Conservation (phyloP, 2,329 filamentous ascomycete genomes). For the Fusarium sororula region DNA sequence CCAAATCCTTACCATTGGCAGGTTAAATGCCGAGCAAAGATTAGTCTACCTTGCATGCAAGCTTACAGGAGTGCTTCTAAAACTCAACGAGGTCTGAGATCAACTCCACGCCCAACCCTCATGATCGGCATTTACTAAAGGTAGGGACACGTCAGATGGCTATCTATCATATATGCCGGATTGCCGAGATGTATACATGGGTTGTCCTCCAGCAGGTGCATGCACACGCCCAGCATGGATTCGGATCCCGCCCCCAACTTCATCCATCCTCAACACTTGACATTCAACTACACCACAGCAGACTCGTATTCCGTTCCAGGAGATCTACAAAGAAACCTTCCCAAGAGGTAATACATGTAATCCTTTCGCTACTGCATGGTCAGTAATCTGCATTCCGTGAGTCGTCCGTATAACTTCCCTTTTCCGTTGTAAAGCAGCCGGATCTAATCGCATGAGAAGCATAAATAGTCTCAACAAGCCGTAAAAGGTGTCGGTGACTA, state of each 20-base stretch:
- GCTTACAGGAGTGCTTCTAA: neutral
- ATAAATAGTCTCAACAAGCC: neutral
- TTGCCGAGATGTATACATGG: neutral
- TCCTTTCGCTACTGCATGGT: accelerated
- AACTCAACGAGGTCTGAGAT: neutral
- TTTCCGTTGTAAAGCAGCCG: neutral
- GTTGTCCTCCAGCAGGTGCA: neutral
- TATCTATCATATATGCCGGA: neutral
- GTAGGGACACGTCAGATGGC: neutral
- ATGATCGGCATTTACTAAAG: neutral
- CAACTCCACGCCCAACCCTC: neutral
- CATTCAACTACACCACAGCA: neutral
- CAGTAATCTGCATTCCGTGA: neutral
- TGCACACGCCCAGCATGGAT: neutral
- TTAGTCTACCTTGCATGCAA: no score
- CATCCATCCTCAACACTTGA: no score
- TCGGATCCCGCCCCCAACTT: neutral
- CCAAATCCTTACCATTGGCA: neutral
- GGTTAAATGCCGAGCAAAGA: no score
- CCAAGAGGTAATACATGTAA: no score
- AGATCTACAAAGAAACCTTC: neutral
- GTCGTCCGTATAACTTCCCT: accelerated
- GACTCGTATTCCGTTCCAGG: neutral
- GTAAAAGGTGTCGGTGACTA: accelerated
- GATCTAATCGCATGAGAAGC: neutral